Evolutionary conservation across 1,284 basidiomycete species (phyloP).

Genomic region (Neonothopanus nambi): DNA sequence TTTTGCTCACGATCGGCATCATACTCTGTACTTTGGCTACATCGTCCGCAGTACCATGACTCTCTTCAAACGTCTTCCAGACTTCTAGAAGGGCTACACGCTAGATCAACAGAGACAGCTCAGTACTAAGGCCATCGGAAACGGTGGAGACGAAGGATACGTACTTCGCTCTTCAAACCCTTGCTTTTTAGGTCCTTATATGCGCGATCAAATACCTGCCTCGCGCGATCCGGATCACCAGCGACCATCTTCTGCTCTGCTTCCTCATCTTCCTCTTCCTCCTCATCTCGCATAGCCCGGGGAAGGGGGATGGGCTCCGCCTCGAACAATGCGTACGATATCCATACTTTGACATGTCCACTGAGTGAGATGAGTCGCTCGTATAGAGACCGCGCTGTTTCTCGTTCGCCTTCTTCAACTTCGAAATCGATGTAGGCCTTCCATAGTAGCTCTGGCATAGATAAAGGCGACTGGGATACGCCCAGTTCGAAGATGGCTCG

Average conservation of each 20-base stretch:
- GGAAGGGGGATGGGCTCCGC: slow-evolving; percentile 67
- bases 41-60: slow-evolving; percentile 70
- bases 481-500: slow-evolving; percentile 97
- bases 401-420: slow-evolving; percentile 91
- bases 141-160: slow-evolving; percentile 22
- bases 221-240: slow-evolving; percentile 69
- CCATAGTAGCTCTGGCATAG: slow-evolving; percentile 99
- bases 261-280: slow-evolving; percentile 69
- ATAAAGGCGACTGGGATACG: slow-evolving; percentile 85
- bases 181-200: slow-evolving; percentile 85
- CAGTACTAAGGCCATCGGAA: slow-evolving; percentile 7
- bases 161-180: slow-evolving; percentile 85
- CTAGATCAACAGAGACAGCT: slow-evolving; percentile 46
- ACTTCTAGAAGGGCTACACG: slow-evolving; percentile 88
- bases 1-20: slow-evolving; percentile 90
- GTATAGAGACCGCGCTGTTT: slow-evolving; percentile 83
- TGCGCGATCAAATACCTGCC: slow-evolving; percentile 81
- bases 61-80: slow-evolving; percentile 91
- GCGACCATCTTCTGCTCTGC: slow-evolving; percentile 63
- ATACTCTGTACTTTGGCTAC: slow-evolving; percentile 80
- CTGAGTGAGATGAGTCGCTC: slow-evolving; percentile 87
- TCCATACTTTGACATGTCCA: slow-evolving; percentile 94
- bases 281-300: slow-evolving; percentile 70
- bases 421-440: slow-evolving; percentile 98
- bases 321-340: slow-evolving; percentile 79